A percentile compares a stretch with the other conserved stretches of the same genome.
Conservation (phyloP, 306 rosid genomes). For the Mucuna pruriens region DNA sequence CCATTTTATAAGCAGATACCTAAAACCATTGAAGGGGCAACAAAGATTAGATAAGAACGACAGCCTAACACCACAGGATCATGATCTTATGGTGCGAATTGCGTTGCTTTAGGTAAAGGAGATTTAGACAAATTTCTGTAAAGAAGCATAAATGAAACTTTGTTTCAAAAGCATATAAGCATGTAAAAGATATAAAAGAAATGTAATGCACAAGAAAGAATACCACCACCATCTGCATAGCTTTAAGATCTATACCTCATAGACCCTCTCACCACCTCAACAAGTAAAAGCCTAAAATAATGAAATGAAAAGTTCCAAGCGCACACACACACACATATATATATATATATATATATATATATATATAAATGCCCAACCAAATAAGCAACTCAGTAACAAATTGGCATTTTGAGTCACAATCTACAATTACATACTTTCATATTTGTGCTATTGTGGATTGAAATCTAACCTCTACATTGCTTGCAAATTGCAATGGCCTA, state of each 20-base stretch:
- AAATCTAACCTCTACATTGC: neutral
- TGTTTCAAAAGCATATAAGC: constrained; percentile 56
- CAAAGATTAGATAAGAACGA: constrained; percentile 42
- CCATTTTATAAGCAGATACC: constrained; percentile 51
- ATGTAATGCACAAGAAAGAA: constrained; percentile 52
- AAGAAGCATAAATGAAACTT: constrained; percentile 61
- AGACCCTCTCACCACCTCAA: constrained; percentile 36
- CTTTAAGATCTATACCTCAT: constrained; percentile 37
- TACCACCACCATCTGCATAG: constrained; percentile 40
- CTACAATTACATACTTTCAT: neutral
- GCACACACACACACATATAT: too few species aligned
- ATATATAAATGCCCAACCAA: constrained; percentile 22
- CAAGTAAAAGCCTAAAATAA: constrained; percentile 42
- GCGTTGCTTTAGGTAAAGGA: constrained; percentile 53
- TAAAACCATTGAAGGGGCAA: constrained; percentile 47
- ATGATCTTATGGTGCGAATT: constrained; percentile 49
- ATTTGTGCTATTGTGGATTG: neutral
- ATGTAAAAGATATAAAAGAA: constrained; percentile 59
- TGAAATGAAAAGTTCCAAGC: constrained; percentile 21
- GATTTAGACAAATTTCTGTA: constrained; percentile 52
- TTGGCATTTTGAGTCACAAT: constrained; percentile 11
- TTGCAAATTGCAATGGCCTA: neutral
- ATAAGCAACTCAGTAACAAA: neutral
- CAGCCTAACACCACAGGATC: constrained; percentile 42
- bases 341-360: too few species aligned